Evolutionary conservation across 768 basidiomycete genomes (phyloP).

Genomic region (Collybia nuda): DNA sequence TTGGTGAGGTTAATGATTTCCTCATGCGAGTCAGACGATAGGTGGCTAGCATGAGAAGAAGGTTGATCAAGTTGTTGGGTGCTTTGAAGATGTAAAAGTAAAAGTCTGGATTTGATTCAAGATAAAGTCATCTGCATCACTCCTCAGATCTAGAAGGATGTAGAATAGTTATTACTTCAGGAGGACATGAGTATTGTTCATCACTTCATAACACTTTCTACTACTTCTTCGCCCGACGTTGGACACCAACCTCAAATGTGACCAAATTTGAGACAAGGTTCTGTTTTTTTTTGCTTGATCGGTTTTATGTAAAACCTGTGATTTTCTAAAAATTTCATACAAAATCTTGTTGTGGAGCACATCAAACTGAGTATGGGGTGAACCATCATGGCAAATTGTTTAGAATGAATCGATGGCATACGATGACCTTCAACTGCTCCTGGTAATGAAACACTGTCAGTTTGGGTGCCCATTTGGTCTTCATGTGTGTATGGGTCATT

Average conservation of each 20-base stretch:
- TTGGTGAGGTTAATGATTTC: conserved; percentile 7
- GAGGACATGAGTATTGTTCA: too few relatives aligned
- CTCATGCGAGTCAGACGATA: conserved; percentile 2
- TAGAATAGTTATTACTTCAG: conserved; percentile 2
- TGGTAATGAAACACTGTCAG: background rate
- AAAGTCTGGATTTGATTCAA: background rate
- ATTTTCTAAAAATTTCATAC: background rate
- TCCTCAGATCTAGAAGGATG: background rate
- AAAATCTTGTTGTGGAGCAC: conserved; percentile 8
- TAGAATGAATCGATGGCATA: background rate
- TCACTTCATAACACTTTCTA: background rate
- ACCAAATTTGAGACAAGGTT: background rate
- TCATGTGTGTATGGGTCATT: too few relatives aligned
- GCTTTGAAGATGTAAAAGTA: background rate
- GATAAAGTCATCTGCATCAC: background rate
- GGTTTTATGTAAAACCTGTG: background rate
- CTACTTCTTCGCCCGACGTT: conserved; percentile 1
- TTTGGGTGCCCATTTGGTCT: too few relatives aligned
- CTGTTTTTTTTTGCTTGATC: background rate
- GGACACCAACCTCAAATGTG: background rate
- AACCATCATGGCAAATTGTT: background rate
- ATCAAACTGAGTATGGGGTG: conserved; percentile 7
- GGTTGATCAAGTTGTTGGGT: conserved; percentile 1
- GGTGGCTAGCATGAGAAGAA: conserved; percentile 10
- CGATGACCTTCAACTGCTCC: background rate